phyloP scores from a whole-genome alignment of 1,284 basidiomycete species.

The Pyrrhoderma lamaoense region DNA sequence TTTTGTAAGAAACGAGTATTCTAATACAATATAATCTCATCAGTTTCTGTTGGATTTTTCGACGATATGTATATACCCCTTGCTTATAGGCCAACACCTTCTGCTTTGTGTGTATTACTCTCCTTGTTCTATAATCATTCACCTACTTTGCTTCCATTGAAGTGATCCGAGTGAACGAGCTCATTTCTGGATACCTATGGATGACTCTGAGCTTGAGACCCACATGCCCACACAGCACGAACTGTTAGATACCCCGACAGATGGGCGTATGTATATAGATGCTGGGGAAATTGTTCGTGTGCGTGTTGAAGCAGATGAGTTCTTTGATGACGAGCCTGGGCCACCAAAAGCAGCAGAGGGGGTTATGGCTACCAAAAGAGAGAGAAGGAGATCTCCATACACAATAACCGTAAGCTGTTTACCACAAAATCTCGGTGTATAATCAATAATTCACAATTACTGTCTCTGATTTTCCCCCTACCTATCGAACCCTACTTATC shows the following conservation, averaged over 20 bases:
- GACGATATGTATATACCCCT: conserved; percentile 84
- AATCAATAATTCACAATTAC: too few species aligned
- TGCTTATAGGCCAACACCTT: conserved; percentile 68
- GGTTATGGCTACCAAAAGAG: conserved; percentile 42
- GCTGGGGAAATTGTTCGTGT: conserved; percentile 79
- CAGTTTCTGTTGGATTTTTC: conserved; percentile 92
- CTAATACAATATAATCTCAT: too few species aligned
- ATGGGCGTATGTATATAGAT: conserved; percentile 83
- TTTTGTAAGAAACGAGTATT: conserved; percentile 2
- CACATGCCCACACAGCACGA: conserved; percentile 40
- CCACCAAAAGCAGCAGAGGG: conserved; percentile 70
- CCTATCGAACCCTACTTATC: background rate
- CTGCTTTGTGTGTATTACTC: conserved; percentile 55
- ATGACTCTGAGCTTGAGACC: background rate
- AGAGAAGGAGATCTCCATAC: conserved; percentile 61
- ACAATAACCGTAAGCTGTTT: conserved; percentile 56
- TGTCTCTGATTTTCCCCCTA: background rate
- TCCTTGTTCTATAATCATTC: background rate
- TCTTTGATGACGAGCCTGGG: conserved; percentile 87
- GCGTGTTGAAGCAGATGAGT: conserved; percentile 82
- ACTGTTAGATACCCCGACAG: conserved; percentile 58
- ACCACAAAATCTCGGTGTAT: too few species aligned
- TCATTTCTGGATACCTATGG: conserved; percentile 62
- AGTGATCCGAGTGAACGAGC: conserved; percentile 79
- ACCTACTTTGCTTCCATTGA: conserved; percentile 11